Evolutionary conservation across 2,329 filamentous ascomycete species (phyloP).

Genomic region (Colletotrichum coccodes): DNA sequence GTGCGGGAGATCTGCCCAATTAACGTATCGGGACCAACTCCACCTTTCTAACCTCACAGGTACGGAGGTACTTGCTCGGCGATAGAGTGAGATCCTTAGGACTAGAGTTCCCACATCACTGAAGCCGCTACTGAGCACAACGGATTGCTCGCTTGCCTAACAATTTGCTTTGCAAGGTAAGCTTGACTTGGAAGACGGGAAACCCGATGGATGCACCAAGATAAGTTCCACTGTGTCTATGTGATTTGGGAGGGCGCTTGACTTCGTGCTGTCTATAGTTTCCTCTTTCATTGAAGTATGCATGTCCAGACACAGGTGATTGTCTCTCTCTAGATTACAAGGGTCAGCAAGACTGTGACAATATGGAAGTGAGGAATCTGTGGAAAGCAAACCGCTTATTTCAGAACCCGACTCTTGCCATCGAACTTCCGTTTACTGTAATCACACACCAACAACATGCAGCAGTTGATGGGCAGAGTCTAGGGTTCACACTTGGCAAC

Average conservation of each 20-base stretch:
- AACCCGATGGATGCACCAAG: background rate
- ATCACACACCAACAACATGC: background rate
- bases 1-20: slow-evolving; percentile 29
- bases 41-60: background rate
- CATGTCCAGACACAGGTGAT: background rate
- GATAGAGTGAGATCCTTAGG: background rate
- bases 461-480: background rate
- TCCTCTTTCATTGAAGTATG: background rate
- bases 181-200: background rate
- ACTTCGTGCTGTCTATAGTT: background rate
- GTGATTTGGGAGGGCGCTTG: background rate
- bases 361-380: background rate
- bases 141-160: background rate
- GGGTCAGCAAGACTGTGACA: no score
- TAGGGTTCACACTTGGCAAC: background rate
- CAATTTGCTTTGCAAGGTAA: background rate
- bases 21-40: background rate
- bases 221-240: no score
- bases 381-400: background rate
- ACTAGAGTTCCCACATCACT: slow-evolving; percentile 19
- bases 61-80: background rate
- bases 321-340: background rate
- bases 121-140: slow-evolving; percentile 6
- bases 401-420: background rate
- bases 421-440: background rate